Percentiles rank a stretch among this genome's conserved stretches.
Conservation (phyloP, 139 green algal genomes). For the Volvox reticuliferus region DNA sequence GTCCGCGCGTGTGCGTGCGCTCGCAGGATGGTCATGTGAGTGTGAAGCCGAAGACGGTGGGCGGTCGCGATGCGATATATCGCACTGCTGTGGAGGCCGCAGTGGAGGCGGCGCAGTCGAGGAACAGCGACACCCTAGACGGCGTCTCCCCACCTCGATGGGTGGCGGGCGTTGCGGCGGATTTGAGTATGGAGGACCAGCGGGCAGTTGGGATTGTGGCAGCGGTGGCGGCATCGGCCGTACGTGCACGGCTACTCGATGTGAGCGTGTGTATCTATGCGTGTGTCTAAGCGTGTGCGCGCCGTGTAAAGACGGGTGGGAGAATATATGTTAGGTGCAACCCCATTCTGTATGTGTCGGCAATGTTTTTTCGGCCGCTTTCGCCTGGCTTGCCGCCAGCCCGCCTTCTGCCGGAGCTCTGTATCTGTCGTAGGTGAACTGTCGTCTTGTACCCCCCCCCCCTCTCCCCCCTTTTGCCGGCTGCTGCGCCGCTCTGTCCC, state of each 20-base stretch:
- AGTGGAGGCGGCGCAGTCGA: constrained; percentile 24
- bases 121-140: neutral
- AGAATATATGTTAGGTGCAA: no score
- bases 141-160: constrained; percentile 29
- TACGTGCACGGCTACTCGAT: constrained; percentile 57
- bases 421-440: no score
- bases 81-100: constrained; percentile 64
- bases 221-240: constrained; percentile 41
- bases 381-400: no score
- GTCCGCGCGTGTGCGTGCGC: no score
- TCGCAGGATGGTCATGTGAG: constrained; percentile 59
- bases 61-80: constrained; percentile 63
- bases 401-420: no score
- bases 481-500: no score
- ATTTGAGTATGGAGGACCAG: constrained; percentile 56
- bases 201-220: constrained; percentile 47
- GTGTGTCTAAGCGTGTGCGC: no score
- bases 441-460: no score
- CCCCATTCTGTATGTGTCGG: no score
- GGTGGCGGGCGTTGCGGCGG: constrained; percentile 47
- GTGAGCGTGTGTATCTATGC: constrained; percentile 47
- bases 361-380: no score
- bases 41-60: constrained; percentile 58
- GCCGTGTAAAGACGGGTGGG: no score
- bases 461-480: neutral